phyloP scores from a whole-genome alignment of 805 yeast genomes.

The Komagataella mondaviorum region DNA sequence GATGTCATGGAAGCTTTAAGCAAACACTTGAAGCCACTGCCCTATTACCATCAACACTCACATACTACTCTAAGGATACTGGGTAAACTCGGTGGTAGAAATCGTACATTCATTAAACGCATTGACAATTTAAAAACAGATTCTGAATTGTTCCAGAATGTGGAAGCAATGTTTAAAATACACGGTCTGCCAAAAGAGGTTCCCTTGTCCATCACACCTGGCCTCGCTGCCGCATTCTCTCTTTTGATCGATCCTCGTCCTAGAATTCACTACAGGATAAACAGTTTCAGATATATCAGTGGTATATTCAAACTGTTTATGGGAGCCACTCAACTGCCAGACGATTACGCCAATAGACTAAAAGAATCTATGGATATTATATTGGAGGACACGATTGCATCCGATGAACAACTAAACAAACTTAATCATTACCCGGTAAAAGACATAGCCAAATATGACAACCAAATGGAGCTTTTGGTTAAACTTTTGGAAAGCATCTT shows the following conservation, averaged over 20 bases:
- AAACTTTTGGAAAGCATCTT: constrained; percentile 60
- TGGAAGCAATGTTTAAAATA: constrained; percentile 54
- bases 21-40: constrained; percentile 82
- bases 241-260: constrained; percentile 56
- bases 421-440: constrained; percentile 26
- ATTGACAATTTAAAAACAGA: constrained; percentile 50
- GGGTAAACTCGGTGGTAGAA: constrained; percentile 95
- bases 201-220: constrained; percentile 74
- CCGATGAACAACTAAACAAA: constrained; percentile 7
- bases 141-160: constrained; percentile 45
- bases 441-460: constrained; percentile 34
- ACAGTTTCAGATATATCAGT: constrained; percentile 65
- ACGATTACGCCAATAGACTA: constrained; percentile 27
- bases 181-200: constrained; percentile 53
- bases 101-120: constrained; percentile 71
- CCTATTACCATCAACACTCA: constrained; percentile 89
- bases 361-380: constrained; percentile 34
- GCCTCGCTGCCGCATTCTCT: constrained; percentile 63
- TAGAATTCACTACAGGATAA: constrained; percentile 53
- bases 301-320: constrained; percentile 57
- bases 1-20: constrained; percentile 91
- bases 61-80: constrained; percentile 88
- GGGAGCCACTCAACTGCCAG: constrained; percentile 36
- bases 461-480: constrained; percentile 53
- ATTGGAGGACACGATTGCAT: constrained; percentile 16